A percentile compares a stretch with the other conserved stretches of the same genome.
Evolutionary conservation across 1,284 basidiomycete species (phyloP).

Genomic region (Ceratobasidium sp.): DNA sequence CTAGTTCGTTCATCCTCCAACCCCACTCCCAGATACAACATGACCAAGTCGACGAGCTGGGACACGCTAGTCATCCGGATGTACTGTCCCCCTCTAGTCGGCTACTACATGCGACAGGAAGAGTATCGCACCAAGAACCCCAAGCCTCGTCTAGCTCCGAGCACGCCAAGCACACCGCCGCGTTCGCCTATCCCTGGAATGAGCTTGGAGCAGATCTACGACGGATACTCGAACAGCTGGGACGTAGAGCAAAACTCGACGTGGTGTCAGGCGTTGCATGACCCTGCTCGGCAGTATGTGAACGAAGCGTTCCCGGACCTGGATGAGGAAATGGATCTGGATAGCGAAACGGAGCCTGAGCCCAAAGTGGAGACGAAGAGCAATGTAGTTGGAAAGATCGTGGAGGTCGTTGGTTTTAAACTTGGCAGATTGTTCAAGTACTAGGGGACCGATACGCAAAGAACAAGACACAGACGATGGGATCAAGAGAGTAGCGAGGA

Average conservation of each 20-base stretch:
- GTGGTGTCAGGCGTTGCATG: background rate
- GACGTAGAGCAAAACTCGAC: background rate
- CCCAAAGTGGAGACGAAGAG: background rate
- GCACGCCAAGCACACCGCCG: background rate
- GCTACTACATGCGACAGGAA: slow-evolving; percentile 13
- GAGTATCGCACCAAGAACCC: background rate
- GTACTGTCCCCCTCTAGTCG: background rate
- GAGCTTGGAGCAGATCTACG: slow-evolving; percentile 5
- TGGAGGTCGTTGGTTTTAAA: background rate
- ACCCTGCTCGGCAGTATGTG: background rate
- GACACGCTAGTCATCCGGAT: background rate
- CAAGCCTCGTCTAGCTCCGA: background rate
- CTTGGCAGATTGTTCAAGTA: background rate
- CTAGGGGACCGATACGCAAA: background rate
- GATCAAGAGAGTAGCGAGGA: background rate
- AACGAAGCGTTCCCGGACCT: background rate
- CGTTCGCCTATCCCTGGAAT: slow-evolving; percentile 1
- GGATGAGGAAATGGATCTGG: background rate
- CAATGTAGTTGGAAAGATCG: background rate
- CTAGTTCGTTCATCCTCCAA: background rate
- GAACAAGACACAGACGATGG: too few relatives aligned
- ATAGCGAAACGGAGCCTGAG: background rate
- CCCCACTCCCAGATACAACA: background rate
- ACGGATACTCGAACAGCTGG: background rate
- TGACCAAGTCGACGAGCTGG: background rate